Evolutionary conservation across 257 asterid genomes (phyloP).

Genomic region (Gentiana macrophylla): DNA sequence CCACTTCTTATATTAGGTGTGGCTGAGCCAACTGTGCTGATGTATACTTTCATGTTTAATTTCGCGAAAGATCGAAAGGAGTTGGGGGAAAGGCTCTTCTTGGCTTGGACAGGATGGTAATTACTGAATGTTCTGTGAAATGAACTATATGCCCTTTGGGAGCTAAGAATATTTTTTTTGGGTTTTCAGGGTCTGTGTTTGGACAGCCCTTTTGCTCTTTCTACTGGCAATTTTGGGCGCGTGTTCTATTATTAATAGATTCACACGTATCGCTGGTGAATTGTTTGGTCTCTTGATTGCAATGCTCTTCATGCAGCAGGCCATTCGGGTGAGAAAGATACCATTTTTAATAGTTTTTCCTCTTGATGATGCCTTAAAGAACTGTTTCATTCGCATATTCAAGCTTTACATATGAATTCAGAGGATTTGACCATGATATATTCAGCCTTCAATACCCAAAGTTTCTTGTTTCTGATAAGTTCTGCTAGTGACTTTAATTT

Average conservation of each 20-base stretch:
- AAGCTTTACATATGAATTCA: no score
- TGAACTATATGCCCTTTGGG: conserved; percentile 10
- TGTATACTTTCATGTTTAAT: conserved; percentile 95
- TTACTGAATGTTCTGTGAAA: conserved; percentile 5
- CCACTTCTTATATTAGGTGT: conserved; percentile 93
- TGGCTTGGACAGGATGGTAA: conserved; percentile 97
- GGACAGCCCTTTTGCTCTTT: conserved; percentile 92
- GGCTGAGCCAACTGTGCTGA: conserved; percentile 94
- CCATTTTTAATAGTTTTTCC: conserved; percentile 5
- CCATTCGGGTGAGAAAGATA: conserved; percentile 63
- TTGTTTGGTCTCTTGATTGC: conserved; percentile 90
- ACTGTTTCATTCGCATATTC: no score
- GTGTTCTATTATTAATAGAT: conserved; percentile 85
- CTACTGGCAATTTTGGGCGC: conserved; percentile 92
- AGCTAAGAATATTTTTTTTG: conserved; percentile 9
- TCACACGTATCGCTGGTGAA: conserved; percentile 96
- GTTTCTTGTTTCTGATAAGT: no score
- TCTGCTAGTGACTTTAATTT: no score
- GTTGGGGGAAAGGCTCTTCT: conserved; percentile 64
- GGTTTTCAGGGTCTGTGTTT: conserved; percentile 78
- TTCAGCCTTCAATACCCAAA: no score
- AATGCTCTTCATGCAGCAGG: conserved; percentile 98
- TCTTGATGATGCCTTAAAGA: neutral
- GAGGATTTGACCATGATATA: no score
- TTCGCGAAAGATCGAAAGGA: conserved; percentile 79